Base-by-base conservation (phyloP, 768 basidiomycete species). In the Suillus plorans region DNA sequence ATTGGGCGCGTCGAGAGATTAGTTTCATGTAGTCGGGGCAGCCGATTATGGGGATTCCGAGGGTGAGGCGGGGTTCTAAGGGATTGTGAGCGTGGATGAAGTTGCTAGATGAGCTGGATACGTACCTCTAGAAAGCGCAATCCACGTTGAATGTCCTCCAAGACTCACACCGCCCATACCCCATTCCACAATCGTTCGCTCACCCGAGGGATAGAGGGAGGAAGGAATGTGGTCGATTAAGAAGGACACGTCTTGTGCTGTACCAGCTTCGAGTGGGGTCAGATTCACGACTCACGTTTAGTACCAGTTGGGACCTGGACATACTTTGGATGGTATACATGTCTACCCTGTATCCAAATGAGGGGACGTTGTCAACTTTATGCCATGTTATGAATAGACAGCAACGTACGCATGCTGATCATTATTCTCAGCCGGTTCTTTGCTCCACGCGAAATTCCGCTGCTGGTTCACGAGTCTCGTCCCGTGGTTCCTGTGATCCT, bases 61-160 rank as follows among this genome's bases (percentile, higher is more conserved):
- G 72, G 59, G 70, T 75, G 53, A 86, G 72, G 57, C 83, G 78
- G 7, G 79, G 74, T 66, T 86, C 85, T 86, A 37, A 52, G 4
- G n/a, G 10, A 37, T 61, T 14, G 31, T 34, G 28, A 10, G 18
- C 31, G 25, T 2, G 4, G 5, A 7, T 10, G n/a, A 22, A 50
- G 13, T 28, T 16, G 25, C 14, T 52, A 13, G n/a, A 18, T 42
- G n/a, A 22, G 5, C 44, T 31, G 18, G 12, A 6, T 28, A 58
- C 72, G 18, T 72, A 79, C 84, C 83, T 67, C 79, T 78, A 25
- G 83, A 71, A 44, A 93, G 82, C 2, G 82, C 79, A 37, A 90
- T 81, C 94, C 94, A 96, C 0, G 91, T 82, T 0, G 92, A 83
- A 72, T 97, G 94, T 0, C 94, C 94, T 1, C 94, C 95, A 0